Evolutionary conservation across 768 basidiomycete genomes (phyloP).

Genomic region (Cyathus striatus): DNA sequence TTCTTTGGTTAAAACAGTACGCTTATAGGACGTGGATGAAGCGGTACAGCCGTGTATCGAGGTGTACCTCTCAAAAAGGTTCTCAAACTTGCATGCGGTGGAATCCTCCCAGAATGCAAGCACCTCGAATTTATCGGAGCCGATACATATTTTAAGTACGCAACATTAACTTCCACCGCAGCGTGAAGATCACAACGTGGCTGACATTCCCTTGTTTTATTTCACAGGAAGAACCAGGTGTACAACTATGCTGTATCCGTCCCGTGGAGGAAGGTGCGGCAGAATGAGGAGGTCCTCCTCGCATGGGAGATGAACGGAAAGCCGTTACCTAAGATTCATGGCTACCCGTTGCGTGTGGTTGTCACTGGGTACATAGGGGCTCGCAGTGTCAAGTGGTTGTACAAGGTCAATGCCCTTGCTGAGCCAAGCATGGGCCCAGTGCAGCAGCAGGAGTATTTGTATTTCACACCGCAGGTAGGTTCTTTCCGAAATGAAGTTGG

Average conservation of each 20-base stretch:
- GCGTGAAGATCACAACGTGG: background rate
- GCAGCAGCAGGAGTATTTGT: conserved; percentile 48
- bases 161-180: background rate
- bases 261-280: conserved; percentile 42
- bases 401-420: conserved; percentile 42
- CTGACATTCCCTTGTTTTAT: background rate
- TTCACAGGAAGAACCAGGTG: conserved; percentile 24
- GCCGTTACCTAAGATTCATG: conserved; percentile 46
- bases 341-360: conserved; percentile 44
- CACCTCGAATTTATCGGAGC: conserved; percentile 55
- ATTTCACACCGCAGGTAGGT: conserved; percentile 41
- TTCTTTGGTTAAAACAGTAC: background rate
- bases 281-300: conserved; percentile 42
- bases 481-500: background rate
- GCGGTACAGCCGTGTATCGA: conserved; percentile 46
- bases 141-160: conserved; percentile 52
- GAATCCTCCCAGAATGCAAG: conserved; percentile 38
- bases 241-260: conserved; percentile 42
- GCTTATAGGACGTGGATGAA: conserved; percentile 8
- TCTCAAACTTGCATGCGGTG: conserved; percentile 47
- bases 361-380: conserved; percentile 53
- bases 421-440: conserved; percentile 48
- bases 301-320: conserved; percentile 51
- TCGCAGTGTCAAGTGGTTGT: conserved; percentile 49
- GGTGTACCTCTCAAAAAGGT: conserved; percentile 52